Conservation (phyloP, 768 basidiomycete genomes). For the Leccinum arenicola region DNA sequence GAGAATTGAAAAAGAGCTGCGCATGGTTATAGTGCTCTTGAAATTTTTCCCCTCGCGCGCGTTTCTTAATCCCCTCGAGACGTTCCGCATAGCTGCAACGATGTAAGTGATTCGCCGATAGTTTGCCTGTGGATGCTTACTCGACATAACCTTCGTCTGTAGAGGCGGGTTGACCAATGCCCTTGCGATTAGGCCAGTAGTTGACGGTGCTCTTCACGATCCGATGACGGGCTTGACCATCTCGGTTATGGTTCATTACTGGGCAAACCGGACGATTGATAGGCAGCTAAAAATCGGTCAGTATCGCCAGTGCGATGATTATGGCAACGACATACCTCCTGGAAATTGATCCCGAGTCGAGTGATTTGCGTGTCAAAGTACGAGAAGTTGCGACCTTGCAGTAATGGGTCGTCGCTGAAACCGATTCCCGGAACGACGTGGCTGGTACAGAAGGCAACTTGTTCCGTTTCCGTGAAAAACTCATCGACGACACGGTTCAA, state of each 20-base stretch:
- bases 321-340: slow-evolving; percentile 42
- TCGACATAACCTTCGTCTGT: slow-evolving; percentile 51
- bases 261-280: slow-evolving; percentile 83
- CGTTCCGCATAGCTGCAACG: slow-evolving; percentile 44
- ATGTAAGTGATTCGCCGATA: slow-evolving; percentile 9
- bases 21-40: slow-evolving; percentile 74
- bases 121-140: slow-evolving; percentile 30
- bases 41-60: slow-evolving; percentile 70
- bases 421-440: slow-evolving; percentile 61
- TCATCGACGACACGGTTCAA: slow-evolving; percentile 64
- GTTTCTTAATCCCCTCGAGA: slow-evolving; percentile 52
- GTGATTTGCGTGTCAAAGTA: slow-evolving; percentile 86
- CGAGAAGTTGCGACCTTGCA: slow-evolving; percentile 85
- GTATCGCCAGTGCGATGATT: neutral
- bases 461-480: slow-evolving; percentile 86
- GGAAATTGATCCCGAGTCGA: slow-evolving; percentile 79
- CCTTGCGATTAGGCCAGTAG: slow-evolving; percentile 81
- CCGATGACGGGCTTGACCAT: slow-evolving; percentile 54
- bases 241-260: slow-evolving; percentile 65
- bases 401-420: slow-evolving; percentile 73
- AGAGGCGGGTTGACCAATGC: slow-evolving; percentile 46
- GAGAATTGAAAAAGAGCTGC: slow-evolving; percentile 82
- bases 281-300: slow-evolving; percentile 48
- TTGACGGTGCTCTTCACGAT: slow-evolving; percentile 62
- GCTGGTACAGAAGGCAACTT: slow-evolving; percentile 82